phyloP scores from a whole-genome alignment of 1,284 basidiomycete species.

The Sphagnurus paluster region DNA sequence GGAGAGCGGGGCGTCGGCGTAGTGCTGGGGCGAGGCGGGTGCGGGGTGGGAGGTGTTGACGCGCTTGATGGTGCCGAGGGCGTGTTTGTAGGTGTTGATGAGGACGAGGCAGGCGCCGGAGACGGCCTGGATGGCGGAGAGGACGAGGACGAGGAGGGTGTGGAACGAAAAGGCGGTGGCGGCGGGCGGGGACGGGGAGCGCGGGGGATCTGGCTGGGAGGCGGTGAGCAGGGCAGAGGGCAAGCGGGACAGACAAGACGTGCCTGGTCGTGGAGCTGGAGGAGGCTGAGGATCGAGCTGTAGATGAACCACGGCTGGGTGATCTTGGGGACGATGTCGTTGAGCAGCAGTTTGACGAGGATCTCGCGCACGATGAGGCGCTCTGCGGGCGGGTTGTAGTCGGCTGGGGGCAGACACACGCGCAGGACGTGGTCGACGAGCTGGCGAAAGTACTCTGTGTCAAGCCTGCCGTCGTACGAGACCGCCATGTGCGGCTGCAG shows the following conservation, averaged over 20 bases:
- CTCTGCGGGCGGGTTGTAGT: slow-evolving; percentile 71
- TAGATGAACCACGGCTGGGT: slow-evolving; percentile 85
- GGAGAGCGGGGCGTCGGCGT: slow-evolving; percentile 37
- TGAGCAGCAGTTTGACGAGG: slow-evolving; percentile 68
- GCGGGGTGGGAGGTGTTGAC: slow-evolving; percentile 47
- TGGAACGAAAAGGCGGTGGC: slow-evolving; percentile 50
- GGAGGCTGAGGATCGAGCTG: slow-evolving; percentile 57
- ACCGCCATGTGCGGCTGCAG: slow-evolving; percentile 81
- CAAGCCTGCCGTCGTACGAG: slow-evolving; percentile 56
- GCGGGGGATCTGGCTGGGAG: slow-evolving; percentile 21
- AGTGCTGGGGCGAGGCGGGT: slow-evolving; percentile 22
- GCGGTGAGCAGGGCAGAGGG: slow-evolving; percentile 3
- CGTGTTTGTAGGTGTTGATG: slow-evolving; percentile 67
- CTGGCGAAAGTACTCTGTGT: slow-evolving; percentile 78
- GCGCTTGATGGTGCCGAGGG: slow-evolving; percentile 59
- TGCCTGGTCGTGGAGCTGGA: slow-evolving; percentile 39
- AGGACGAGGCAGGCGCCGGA: slow-evolving; percentile 68
- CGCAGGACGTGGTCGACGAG: slow-evolving; percentile 71
- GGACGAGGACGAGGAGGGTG: slow-evolving; percentile 59
- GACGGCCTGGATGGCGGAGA: slow-evolving; percentile 71
- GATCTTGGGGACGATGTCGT: slow-evolving; percentile 64
- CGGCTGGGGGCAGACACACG: slow-evolving; percentile 64
- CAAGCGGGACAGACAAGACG: background rate
- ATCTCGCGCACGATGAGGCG: slow-evolving; percentile 77
- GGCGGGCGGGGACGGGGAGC: slow-evolving; percentile 26